Conservation (phyloP, 1,284 basidiomycete species). For the Papiliotrema laurentii region DNA sequence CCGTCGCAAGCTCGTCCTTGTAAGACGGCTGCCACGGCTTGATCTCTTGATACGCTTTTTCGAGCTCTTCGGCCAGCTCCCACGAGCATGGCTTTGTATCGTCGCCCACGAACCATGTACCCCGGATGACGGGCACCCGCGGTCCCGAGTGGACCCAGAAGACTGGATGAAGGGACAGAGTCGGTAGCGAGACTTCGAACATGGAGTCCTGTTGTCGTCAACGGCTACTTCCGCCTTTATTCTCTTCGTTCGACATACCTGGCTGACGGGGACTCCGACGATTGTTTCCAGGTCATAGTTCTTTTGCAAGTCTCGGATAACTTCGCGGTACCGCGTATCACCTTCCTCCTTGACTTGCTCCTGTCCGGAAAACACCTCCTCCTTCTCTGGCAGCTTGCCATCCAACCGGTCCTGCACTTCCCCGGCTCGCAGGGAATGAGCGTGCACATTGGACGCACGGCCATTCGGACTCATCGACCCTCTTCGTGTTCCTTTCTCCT, state of each 20-base stretch:
- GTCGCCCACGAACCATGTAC: slow-evolving; percentile 53
- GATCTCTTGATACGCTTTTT: slow-evolving; percentile 49
- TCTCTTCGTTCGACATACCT: slow-evolving; percentile 29
- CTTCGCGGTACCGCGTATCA: slow-evolving; percentile 25
- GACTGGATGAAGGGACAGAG: slow-evolving; percentile 50
- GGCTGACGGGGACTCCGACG: slow-evolving; percentile 44
- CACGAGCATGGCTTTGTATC: slow-evolving; percentile 50
- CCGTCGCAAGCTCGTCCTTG: slow-evolving; percentile 51
- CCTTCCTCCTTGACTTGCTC: slow-evolving; percentile 21
- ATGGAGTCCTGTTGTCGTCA: slow-evolving; percentile 46
- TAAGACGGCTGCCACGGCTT: slow-evolving; percentile 52
- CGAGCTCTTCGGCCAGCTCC: slow-evolving; percentile 53
- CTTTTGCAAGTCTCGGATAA: slow-evolving; percentile 26
- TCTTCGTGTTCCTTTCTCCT: slow-evolving; percentile 3
- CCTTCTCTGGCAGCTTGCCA: slow-evolving; percentile 5
- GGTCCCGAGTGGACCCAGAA: slow-evolving; percentile 54
- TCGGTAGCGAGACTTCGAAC: slow-evolving; percentile 45
- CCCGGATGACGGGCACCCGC: slow-evolving; percentile 51
- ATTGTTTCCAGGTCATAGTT: slow-evolving; percentile 38
- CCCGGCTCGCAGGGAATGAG: background rate
- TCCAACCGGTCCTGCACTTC: slow-evolving; percentile 6
- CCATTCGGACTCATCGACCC: background rate
- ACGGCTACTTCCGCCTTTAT: background rate
- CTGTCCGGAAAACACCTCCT: slow-evolving; percentile 18
- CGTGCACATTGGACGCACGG: background rate